phyloP scores from a whole-genome alignment of 345 rosid species.

The Camelina sativa region DNA sequence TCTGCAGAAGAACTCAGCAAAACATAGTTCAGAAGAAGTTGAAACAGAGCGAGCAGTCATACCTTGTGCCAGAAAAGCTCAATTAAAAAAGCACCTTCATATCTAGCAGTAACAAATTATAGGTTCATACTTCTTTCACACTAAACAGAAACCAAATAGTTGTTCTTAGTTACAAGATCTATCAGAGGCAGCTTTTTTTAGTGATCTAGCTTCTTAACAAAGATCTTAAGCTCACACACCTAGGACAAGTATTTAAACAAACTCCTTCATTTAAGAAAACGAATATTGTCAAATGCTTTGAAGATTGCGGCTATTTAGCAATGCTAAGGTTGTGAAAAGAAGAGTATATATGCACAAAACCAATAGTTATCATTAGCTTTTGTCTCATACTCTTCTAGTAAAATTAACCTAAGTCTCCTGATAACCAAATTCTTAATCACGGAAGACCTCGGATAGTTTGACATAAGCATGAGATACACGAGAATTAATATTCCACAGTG shows the following conservation, averaged over 20 bases:
- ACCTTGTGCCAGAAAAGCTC: conserved; percentile 8
- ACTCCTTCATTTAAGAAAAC: conserved; percentile 12
- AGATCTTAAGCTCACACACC: conserved; percentile 13
- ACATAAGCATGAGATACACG: conserved; percentile 19
- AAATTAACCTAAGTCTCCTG: conserved; percentile 18
- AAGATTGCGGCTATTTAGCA: conserved; percentile 10
- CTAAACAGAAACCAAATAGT: conserved; percentile 13
- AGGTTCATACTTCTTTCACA: conserved; percentile 6
- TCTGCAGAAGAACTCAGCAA: conserved; percentile 55
- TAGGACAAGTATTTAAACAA: conserved; percentile 9
- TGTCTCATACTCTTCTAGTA: conserved; percentile 13
- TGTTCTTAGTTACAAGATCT: conserved; percentile 21
- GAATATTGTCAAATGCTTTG: conserved; percentile 6
- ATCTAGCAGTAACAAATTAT: not conserved
- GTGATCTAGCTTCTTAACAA: conserved; percentile 13
- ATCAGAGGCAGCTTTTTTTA: conserved; percentile 6
- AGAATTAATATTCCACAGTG: conserved; percentile 12
- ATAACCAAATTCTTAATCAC: conserved; percentile 18
- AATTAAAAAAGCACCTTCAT: conserved; percentile 7
- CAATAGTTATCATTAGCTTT: conserved; percentile 23
- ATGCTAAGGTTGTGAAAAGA: conserved; percentile 14
- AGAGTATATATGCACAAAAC: conserved; percentile 17
- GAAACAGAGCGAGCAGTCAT: conserved; percentile 20
- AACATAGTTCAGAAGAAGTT: conserved; percentile 14
- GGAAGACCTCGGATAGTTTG: conserved; percentile 8